Base-by-base conservation (phyloP, 148 eudicot genomes). In the Rhododendron griersonianum region DNA sequence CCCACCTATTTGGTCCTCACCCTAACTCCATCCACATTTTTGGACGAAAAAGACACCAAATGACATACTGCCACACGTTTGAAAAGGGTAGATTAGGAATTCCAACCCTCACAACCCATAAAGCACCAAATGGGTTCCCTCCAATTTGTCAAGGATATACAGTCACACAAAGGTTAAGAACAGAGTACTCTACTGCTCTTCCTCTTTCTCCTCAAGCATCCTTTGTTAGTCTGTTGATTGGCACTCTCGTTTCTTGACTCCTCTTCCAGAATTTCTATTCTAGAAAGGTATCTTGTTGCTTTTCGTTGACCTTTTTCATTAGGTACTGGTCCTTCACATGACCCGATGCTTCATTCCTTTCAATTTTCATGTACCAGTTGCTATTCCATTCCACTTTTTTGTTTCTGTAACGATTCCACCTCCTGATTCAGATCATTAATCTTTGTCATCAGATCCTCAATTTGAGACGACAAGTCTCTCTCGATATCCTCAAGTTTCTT, bases 251-350 rank as follows among this genome's bases (percentile, higher is more conserved):
- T 89, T 21, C 88, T 75, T 59, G 91, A 55, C 87, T 93, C 91
- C 81, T 88, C 88, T 86, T 88, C 86, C 88, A 92, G 81, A 85
- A 86, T 90, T 86, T 90, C 93, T 63, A 92, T 88, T 87, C 92
- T 95, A 74, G 85, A 85, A 83, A 87, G 82, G 85, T 77, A 87
- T 47, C 94, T 48, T 84, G 83, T 81, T 94, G 91, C 91, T 92
- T 90, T 82, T 87, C 86, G 77, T 83, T 89, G 84, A 93, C 81
- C 71, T 91, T 88, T 53, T 88, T 90, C 63, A 86, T 87, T 55
- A 92, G 30, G 30, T 28, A 28, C 30, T 28, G 76, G 85, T 89
- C 91, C 86, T 91, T 85, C 37, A 93, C 81, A 59, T 91, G 87
- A 81, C 78, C 84, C 28, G 91, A 90, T 50, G 91, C 89, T 90